Evolutionary conservation across 2,329 filamentous ascomycete species (phyloP).

Genomic region (Fusarium pseudograminearum): DNA sequence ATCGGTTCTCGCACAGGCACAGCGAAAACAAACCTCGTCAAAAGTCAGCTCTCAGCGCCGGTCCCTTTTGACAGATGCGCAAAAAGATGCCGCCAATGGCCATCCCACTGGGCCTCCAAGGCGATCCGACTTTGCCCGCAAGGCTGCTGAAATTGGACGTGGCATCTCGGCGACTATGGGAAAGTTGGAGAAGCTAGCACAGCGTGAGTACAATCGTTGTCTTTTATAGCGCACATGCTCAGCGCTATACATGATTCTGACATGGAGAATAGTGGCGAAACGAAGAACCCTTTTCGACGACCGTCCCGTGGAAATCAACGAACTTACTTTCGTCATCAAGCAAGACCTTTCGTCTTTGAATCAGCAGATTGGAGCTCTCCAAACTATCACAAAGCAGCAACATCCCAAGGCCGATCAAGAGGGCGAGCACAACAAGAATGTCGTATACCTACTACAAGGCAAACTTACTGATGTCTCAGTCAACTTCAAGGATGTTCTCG

Average conservation of each 20-base stretch:
- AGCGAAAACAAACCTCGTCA: conserved; percentile 79
- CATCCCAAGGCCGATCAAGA: conserved; percentile 82
- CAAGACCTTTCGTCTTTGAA: conserved; percentile 89
- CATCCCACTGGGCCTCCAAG: conserved; percentile 60
- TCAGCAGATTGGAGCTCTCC: conserved; percentile 87
- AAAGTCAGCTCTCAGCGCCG: conserved; percentile 85
- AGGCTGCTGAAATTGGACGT: conserved; percentile 90
- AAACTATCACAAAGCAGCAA: conserved; percentile 80
- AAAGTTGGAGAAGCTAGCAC: conserved; percentile 92
- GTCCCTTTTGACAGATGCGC: conserved; percentile 79
- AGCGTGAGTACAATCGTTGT: conserved; percentile 65
- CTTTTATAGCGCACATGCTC: not conserved
- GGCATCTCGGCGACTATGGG: conserved; percentile 94
- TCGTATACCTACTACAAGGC: conserved; percentile 89
- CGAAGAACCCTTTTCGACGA: conserved; percentile 98
- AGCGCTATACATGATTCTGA: conserved; percentile 17
- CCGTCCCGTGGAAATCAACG: conserved; percentile 94
- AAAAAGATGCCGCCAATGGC: conserved; percentile 73
- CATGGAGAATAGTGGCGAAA: conserved; percentile 76
- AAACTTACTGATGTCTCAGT: conserved; percentile 92
- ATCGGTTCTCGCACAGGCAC: conserved; percentile 87
- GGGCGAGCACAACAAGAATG: conserved; percentile 98
- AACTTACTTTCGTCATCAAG: conserved; percentile 97
- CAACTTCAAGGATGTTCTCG: conserved; percentile 97
- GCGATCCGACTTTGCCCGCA: conserved; percentile 91